Evolutionary conservation across 2,329 filamentous ascomycete genomes (phyloP), one percentile per base, ranked within the genome.

Genomic region (Exserohilum rostratum): DNA sequence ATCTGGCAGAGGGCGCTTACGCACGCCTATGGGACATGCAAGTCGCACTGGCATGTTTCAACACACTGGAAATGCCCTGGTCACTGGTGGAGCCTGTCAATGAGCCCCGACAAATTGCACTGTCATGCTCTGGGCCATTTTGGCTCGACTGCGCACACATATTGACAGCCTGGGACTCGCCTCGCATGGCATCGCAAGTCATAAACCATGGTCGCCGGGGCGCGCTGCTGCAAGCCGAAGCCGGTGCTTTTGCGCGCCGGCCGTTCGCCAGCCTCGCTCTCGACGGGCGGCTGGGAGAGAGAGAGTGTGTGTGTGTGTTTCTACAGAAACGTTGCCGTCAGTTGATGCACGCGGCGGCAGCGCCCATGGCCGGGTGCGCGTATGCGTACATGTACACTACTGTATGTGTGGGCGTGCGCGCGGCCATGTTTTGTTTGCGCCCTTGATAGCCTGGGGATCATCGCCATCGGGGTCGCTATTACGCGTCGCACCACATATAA

Each of bases 401-500:
- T n/a, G n/a, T n/a, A n/a, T n/a, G n/a, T n/a, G n/a, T n/a, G n/a
- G n/a, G n/a, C n/a, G n/a, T n/a, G n/a, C n/a, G n/a, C n/a, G n/a
- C n/a, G n/a, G 31, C 34, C 34, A 42, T 45, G 25, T 49, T 43
- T 55, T 43, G 45, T 49, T 42, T 40, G 33, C 45, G 29, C 46
- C 34, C 43, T 43, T 37, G 25, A 45, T 48, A 52, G 52, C 43
- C 22, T 34, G 37, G 25, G 35, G 40, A 42, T 53, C 43, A 46
- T 42, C 37, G 35, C 29, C n/a, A n/a, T n/a, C n/a, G n/a, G n/a
- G 6, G 15, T 46, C 25, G 27, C 44, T 46, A 54, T 67, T 61
- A 68, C 67, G 67, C 67, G 66, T 68, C 68, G 66, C 65, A 69
- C 68, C 64, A 68, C 66, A 69, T 65, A 69, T 57, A 62, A 68